Percentiles rank a stretch among this genome's conserved stretches.
Evolutionary conservation across 1,139 yeast species (phyloP).

Genomic region (Pneumocystis oryctolagi): DNA sequence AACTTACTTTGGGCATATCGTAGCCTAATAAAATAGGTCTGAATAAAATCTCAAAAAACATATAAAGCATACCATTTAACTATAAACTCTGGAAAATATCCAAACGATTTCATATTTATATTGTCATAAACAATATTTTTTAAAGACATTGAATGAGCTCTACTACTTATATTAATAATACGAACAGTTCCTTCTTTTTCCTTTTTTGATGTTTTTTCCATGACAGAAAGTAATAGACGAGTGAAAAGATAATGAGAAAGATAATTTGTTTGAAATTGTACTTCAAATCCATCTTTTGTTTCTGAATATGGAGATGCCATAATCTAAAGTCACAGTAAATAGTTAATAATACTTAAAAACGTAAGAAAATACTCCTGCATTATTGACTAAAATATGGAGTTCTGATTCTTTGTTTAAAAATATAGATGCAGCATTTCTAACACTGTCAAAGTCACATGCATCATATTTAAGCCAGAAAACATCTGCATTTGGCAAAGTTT

Average conservation of each 20-base stretch:
- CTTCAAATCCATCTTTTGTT: conserved; percentile 16
- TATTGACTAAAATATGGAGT: conserved; percentile 16
- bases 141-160: conserved; percentile 38
- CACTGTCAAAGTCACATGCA: conserved; percentile 29
- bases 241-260: conserved; percentile 62
- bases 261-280: conserved; percentile 69
- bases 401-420: conserved; percentile 12
- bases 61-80: neutral
- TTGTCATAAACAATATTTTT: conserved; percentile 5
- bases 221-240: conserved; percentile 41
- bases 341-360: conserved; percentile 3
- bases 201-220: conserved; percentile 25
- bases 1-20: conserved; percentile 17
- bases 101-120: conserved; percentile 3
- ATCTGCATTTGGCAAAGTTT: conserved; percentile 18
- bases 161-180: conserved; percentile 51
- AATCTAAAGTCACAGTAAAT: neutral
- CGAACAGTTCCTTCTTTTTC: conserved; percentile 30
- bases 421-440: conserved; percentile 11
- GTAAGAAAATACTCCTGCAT: conserved; percentile 15
- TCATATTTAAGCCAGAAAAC: conserved; percentile 25
- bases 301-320: conserved; percentile 12
- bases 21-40: conserved; percentile 1
- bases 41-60: neutral
- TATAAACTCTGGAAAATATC: neutral